Evolutionary conservation across 306 rosid genomes (phyloP).

Genomic region (Delonix regia): DNA sequence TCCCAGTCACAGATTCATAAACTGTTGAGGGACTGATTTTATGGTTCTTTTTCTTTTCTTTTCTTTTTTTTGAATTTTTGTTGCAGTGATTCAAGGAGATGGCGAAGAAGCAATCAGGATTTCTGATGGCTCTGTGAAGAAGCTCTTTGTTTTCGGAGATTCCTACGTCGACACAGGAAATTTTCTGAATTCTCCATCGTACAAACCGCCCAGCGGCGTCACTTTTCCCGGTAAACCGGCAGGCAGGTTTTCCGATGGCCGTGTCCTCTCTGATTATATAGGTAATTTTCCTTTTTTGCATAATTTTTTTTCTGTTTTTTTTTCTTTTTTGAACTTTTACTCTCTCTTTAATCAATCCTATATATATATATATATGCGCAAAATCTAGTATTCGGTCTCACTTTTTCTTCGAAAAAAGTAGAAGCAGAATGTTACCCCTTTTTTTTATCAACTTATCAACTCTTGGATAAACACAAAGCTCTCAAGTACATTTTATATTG

Average conservation of each 20-base stretch:
- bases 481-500: too few relatives aligned
- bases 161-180: constrained; percentile 41
- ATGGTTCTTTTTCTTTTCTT: neutral
- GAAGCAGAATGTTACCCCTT: too few relatives aligned
- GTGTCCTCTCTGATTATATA: constrained; percentile 56
- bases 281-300: constrained; percentile 46
- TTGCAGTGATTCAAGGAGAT: neutral
- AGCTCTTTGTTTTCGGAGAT: constrained; percentile 12
- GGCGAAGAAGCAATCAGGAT: neutral
- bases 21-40: neutral
- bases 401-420: too few relatives aligned
- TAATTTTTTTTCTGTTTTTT: neutral
- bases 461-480: too few relatives aligned
- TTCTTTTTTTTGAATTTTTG: neutral
- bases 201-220: constrained; percentile 50
- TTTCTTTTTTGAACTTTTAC: too few relatives aligned
- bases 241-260: constrained; percentile 65
- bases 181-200: constrained; percentile 29
- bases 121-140: neutral
- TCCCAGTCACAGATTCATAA: neutral
- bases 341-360: too few relatives aligned
- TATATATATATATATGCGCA: too few relatives aligned
- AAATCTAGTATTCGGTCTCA: too few relatives aligned
- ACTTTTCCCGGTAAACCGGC: constrained; percentile 59
- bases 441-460: too few relatives aligned